These are phyloP conservation scores for Cinnamomum micranthum DNA, from an alignment of 164 flowering plant genomes.

Conservation along the genomic window DNA sequence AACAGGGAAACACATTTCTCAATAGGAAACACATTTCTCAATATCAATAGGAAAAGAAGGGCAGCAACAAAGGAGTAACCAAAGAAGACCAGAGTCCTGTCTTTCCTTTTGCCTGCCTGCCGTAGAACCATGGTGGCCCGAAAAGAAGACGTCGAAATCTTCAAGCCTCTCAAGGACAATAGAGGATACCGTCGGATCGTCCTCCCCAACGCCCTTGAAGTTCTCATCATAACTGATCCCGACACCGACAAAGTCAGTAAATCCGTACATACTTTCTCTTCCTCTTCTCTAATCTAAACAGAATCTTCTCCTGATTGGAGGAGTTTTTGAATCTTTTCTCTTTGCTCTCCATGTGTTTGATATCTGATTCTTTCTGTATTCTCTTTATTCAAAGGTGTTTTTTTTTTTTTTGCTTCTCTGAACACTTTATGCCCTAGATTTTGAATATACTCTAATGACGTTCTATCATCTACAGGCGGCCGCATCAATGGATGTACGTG, in stretches of 20 bases:
- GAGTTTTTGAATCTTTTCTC: background rate
- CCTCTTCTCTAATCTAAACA: background rate
- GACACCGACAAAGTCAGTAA: conserved; percentile 79
- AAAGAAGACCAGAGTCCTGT: too few relatives aligned
- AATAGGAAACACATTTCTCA: background rate
- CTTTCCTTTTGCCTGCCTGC: too few relatives aligned
- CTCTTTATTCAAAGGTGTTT: too few relatives aligned
- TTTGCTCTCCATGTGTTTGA: background rate
- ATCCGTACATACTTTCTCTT: background rate
- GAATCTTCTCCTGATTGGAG: too few relatives aligned
- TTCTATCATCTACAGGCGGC: conserved; percentile 28
- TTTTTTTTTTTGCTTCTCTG: too few relatives aligned
- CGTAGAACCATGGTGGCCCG: conserved; percentile 44
- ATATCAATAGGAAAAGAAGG: background rate
- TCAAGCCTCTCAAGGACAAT: conserved; percentile 78
- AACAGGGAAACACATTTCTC: background rate
- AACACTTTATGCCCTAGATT: background rate
- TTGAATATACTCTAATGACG: background rate
- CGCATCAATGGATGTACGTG: conserved; percentile 84
- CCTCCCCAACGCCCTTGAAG: conserved; percentile 70
- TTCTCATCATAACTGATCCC: conserved; percentile 88
- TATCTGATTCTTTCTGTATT: background rate
- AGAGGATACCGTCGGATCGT: conserved; percentile 74
- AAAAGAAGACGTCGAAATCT: conserved; percentile 42
- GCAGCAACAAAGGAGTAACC: background rate